Base-by-base conservation (phyloP, 306 rosid genomes). In the Mimosa pudica region DNA sequence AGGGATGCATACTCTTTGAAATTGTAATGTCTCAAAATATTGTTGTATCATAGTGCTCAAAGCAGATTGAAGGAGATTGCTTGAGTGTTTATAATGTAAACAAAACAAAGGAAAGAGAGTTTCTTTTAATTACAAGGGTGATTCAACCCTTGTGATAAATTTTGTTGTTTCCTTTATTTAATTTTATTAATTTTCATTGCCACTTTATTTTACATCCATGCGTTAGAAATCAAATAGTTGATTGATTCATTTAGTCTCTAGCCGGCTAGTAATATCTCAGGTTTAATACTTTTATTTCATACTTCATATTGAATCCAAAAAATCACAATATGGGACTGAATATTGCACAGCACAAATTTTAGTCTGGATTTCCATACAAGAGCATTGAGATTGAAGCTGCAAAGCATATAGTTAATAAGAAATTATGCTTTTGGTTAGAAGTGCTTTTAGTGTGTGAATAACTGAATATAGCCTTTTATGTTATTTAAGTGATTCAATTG, bases 51-150 rank as follows among this genome's bases (percentile, higher is more conserved):
- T 51, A 64, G n/a, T 62, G 63, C 72, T 18, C 58, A 18, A 66
- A 68, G 75, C 78, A 62, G 70, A 84, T n/a, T 48, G 12, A 79
- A 83, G 76, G 78, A 71, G 33, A 58, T 82, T 76, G 80, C 68
- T 71, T 79, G 62, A 79, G 20, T 82, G 77, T 68, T 61, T 51
- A 74, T 76, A n/a, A 71, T 77, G 62, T 55, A 79, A 73, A 70
- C 45, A 76, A 51, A 71, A 20, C 7, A 38, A 36, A 45, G 64
- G 35, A 76, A 32, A n/a, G 46, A 52, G 52, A 42, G 41, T 42
- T 76, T 62, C 18, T 5, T 44, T 63, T 48, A 24, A 66, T 38
- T 36, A 55, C 33, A 44, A 47, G 55, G 7, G 36, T 57, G 45
- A 76, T n/a, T 48, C 42, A 73, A 33, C 75, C 36, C 49, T 57